Evolutionary conservation across 306 rosid species (phyloP), one percentile per base, ranked within the genome.

Genomic region (Vigna mungo): DNA sequence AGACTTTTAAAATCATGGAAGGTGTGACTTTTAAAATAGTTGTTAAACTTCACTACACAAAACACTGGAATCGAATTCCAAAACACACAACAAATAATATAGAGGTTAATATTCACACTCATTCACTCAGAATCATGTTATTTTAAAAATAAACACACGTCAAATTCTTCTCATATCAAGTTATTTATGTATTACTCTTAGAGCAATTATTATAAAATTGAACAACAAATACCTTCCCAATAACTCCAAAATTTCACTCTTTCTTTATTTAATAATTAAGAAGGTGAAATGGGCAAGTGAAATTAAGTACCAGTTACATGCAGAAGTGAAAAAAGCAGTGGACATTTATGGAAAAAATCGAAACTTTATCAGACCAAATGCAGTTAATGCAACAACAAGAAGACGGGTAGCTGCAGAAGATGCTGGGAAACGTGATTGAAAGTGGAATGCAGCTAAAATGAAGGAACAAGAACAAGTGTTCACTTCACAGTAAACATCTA

Each of bases 331-430:
- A 32, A 58, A 67, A 61, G 39, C 12, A 9, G 41, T 9, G 39
- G 14, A 51, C 6, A 59, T 72, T 66, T 18, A 1, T 13, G 7
- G 23, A 32, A 54, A 71, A 76, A 77, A 75, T 60, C 48, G 52
- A 81, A 56, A 66, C 85, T 76, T 77, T 68, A 77, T 20, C 16
- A 47, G 48, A 43, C 15, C 0, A 80, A 62, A 59, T 7, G 41
- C 6, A 16, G 77, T 11, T 43, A 8, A 5, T 18, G 56, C 20
- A 47, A 68, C 46, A 70, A 61, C 2, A 27, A 51, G 74, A 37
- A 81, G 69, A 23, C 37, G 78, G 67, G 68, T 18, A 27, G 72
- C 4, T 7, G 20, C 1, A 78, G 13, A 46, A 78, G 65, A 20
- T 36, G 51, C 25, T 23, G 36, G 48, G 23, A 72, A 72, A 36